Percentiles rank a stretch among this genome's conserved stretches.
Conservation (phyloP, 306 rosid species). For the Cotoneaster glaucophyllus region DNA sequence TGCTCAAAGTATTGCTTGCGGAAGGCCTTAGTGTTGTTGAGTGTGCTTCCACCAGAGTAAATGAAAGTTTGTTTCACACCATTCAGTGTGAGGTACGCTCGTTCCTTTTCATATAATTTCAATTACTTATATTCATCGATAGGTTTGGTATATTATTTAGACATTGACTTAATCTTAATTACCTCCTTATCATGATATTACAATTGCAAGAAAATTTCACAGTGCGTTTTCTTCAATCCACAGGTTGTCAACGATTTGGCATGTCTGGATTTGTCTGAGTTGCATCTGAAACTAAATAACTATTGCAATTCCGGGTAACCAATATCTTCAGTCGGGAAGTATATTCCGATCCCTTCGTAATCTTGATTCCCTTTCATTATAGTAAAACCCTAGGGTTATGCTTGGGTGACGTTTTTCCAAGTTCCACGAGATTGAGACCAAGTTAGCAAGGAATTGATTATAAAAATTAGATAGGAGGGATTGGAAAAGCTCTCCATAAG, state of each 20-base stretch:
- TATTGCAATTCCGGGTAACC: constrained; percentile 17
- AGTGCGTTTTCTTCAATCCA: neutral
- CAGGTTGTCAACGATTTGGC: constrained; percentile 22
- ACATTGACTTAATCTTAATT: too few species aligned
- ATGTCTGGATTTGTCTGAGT: constrained; percentile 19
- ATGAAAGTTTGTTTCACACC: constrained; percentile 25
- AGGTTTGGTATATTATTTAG: neutral
- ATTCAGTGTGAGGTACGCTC: constrained; percentile 28
- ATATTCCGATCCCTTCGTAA: too few species aligned
- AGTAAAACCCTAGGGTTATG: neutral
- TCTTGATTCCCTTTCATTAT: neutral
- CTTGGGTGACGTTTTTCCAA: too few species aligned
- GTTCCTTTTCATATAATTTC: neutral
- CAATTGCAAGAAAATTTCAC: neutral
- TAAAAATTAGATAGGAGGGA: too few species aligned
- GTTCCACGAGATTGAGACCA: too few species aligned
- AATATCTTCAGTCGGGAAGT: neutral
- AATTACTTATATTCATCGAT: neutral
- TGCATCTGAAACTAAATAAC: constrained; percentile 21
- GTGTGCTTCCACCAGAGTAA: constrained; percentile 24
- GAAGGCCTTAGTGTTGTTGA: constrained; percentile 20
- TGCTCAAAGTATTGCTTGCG: constrained; percentile 21
- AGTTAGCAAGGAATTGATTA: too few species aligned
- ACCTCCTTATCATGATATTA: neutral
- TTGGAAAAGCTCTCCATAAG: too few species aligned